Percentiles rank a stretch among this genome's conserved stretches.
Conservation (phyloP, 352 stramenopile genomes). For the Phytopythium cucurbitacearum region DNA sequence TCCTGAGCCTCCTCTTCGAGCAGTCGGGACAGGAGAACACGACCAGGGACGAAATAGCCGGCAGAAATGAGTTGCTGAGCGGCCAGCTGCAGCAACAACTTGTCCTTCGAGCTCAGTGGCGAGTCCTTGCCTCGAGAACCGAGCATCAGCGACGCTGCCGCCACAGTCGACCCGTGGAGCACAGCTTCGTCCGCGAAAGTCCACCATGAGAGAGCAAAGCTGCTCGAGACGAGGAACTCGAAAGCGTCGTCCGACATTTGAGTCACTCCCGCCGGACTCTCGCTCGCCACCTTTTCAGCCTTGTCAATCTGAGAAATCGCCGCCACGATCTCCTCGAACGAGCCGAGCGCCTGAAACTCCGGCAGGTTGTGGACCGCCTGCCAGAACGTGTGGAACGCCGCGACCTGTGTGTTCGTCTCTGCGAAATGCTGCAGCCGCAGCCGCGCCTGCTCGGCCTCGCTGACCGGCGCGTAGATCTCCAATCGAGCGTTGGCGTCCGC, state of each 20-base stretch:
- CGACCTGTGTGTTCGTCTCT: no score
- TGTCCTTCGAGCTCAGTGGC: neutral
- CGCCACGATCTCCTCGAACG: no score
- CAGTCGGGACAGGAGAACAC: constrained; percentile 12
- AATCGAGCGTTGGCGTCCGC: no score
- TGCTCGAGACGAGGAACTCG: constrained; percentile 17
- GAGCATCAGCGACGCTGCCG: constrained; percentile 13
- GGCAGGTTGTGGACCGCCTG: neutral
- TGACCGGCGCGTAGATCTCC: no score
- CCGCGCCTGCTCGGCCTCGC: neutral
- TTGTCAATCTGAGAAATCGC: neutral
- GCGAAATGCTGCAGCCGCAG: neutral
- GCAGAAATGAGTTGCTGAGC: constrained; percentile 10
- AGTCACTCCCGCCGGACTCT: constrained; percentile 20
- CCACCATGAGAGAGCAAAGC: constrained; percentile 13
- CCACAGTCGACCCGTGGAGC: constrained; percentile 21
- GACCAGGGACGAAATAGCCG: constrained; percentile 25
- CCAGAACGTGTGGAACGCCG: no score
- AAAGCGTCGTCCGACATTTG: constrained; percentile 1
- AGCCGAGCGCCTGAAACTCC: neutral
- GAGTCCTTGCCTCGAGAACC: neutral
- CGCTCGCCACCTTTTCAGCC: neutral
- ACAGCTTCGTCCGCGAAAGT: constrained; percentile 16
- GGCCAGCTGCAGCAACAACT: constrained; percentile 7
- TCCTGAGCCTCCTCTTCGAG: neutral